Percentiles rank a stretch among this genome's conserved stretches.
Conservation (phyloP, 345 rosid genomes). For the Zanthoxylum bungeanum region DNA sequence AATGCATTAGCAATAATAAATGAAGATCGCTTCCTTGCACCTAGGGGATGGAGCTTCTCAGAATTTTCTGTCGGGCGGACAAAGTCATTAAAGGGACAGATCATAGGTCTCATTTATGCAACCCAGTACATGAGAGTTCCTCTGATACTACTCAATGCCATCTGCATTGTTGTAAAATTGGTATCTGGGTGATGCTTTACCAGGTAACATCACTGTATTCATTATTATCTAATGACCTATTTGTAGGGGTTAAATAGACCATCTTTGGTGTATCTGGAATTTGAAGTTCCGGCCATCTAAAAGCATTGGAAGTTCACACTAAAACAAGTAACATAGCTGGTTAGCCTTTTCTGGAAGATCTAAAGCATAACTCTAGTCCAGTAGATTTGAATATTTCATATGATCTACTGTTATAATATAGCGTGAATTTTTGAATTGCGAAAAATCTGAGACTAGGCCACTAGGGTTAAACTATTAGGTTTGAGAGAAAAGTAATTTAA, state of each 20-base stretch:
- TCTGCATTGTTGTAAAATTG: conserved; percentile 63
- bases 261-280: background rate
- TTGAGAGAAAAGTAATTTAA: too few species aligned
- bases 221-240: too few species aligned
- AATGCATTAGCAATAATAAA: conserved; percentile 90
- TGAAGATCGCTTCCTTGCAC: conserved; percentile 90
- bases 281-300: too few species aligned
- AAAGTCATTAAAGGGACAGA: conserved; percentile 70
- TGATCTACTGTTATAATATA: background rate
- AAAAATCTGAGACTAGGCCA: background rate
- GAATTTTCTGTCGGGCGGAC: conserved; percentile 58
- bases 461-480: background rate
- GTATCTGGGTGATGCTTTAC: conserved; percentile 49
- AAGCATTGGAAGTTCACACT: background rate
- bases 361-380: background rate
- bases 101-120: conserved; percentile 71
- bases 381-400: background rate
- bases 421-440: too few species aligned
- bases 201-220: conserved; percentile 9
- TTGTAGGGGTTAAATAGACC: too few species aligned
- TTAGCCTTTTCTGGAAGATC: background rate
- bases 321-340: background rate
- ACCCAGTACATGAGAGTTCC: conserved; percentile 77
- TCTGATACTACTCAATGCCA: conserved; percentile 55
- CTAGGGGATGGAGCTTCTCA: conserved; percentile 84